Percentiles rank a stretch among this genome's conserved stretches.
phyloP scores from a whole-genome alignment of 108 stramenopile species.

The Phaeodactylum tricornutum region DNA sequence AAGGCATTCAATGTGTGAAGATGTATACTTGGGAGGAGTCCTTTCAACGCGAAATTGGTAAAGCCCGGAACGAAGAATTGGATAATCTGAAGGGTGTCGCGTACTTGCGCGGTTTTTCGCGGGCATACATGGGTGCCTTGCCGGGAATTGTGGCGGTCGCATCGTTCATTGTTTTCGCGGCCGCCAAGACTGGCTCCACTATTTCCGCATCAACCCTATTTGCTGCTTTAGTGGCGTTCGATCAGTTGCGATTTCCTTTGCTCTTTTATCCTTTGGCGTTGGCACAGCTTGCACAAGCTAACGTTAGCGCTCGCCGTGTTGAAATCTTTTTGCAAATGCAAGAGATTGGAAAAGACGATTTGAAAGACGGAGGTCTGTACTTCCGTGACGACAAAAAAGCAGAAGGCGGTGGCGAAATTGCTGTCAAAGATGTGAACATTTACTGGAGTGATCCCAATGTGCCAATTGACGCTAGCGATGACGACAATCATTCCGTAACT shows the following conservation, averaged over 20 bases:
- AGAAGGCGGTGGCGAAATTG: slow-evolving; percentile 6
- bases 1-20: slow-evolving; percentile 86
- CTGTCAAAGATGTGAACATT: slow-evolving; percentile 40
- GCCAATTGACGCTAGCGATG: slow-evolving; percentile 23
- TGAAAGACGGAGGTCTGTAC: slow-evolving; percentile 22
- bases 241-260: slow-evolving; percentile 59
- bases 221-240: too few species aligned
- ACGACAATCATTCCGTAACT: too few species aligned
- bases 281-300: slow-evolving; percentile 53
- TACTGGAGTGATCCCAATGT: slow-evolving; percentile 56
- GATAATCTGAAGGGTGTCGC: slow-evolving; percentile 30
- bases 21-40: slow-evolving; percentile 88
- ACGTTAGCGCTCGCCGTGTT: slow-evolving; percentile 36
- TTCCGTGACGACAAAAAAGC: slow-evolving; percentile 14
- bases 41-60: slow-evolving; percentile 43
- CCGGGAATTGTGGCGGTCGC: slow-evolving; percentile 50
- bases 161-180: slow-evolving; percentile 46
- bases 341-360: slow-evolving; percentile 34
- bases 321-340: slow-evolving; percentile 23
- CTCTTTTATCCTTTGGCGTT: slow-evolving; percentile 64
- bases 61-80: slow-evolving; percentile 52
- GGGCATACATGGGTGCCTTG: slow-evolving; percentile 51
- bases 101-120: slow-evolving; percentile 48
- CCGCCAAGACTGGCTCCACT: slow-evolving; percentile 18
- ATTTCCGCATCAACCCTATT: slow-evolving; percentile 53